Evolutionary conservation across 2,329 filamentous ascomycete genomes (phyloP).

Genomic region (Ceratocystis cacaofunesta): DNA sequence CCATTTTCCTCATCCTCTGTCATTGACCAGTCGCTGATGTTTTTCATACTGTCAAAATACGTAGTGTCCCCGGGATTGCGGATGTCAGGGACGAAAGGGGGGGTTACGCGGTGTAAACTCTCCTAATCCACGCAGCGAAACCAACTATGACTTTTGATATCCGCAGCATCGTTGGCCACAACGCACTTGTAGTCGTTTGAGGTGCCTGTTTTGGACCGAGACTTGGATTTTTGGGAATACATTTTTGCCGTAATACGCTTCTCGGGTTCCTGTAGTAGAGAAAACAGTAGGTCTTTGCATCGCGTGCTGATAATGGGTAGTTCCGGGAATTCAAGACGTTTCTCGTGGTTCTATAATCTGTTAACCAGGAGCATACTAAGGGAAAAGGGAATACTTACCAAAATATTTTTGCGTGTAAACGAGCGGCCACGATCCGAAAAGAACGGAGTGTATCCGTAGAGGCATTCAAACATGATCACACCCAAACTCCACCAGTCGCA

Average conservation of each 20-base stretch:
- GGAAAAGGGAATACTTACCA: constrained; percentile 35
- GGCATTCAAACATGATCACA: constrained; percentile 84
- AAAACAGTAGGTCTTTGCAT: constrained; percentile 63
- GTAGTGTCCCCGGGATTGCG: constrained; percentile 56
- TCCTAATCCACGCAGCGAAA: constrained; percentile 71
- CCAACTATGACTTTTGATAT: constrained; percentile 81
- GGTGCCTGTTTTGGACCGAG: constrained; percentile 17
- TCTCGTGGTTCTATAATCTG: constrained; percentile 46
- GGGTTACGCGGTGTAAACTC: constrained; percentile 50
- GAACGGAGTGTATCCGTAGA: constrained; percentile 87
- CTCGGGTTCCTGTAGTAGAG: constrained; percentile 59
- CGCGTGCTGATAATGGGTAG: constrained; percentile 49
- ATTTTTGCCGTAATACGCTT: constrained; percentile 59
- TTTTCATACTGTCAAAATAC: constrained; percentile 77
- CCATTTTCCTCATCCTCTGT: constrained; percentile 7
- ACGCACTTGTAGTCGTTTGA: constrained; percentile 32
- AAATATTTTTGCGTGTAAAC: constrained; percentile 72
- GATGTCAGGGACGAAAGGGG: constrained; percentile 69
- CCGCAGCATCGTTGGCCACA: constrained; percentile 67
- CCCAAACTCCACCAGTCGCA: constrained; percentile 98
- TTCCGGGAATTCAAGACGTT: constrained; percentile 55
- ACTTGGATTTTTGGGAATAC: constrained; percentile 47
- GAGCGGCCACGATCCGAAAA: constrained; percentile 62
- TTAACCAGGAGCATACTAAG: background rate
- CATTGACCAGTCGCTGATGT: constrained; percentile 46